Evolutionary conservation across 768 basidiomycete genomes (phyloP), one percentile per base, ranked within the genome.

Genomic region (Leccinum pellstonianum): DNA sequence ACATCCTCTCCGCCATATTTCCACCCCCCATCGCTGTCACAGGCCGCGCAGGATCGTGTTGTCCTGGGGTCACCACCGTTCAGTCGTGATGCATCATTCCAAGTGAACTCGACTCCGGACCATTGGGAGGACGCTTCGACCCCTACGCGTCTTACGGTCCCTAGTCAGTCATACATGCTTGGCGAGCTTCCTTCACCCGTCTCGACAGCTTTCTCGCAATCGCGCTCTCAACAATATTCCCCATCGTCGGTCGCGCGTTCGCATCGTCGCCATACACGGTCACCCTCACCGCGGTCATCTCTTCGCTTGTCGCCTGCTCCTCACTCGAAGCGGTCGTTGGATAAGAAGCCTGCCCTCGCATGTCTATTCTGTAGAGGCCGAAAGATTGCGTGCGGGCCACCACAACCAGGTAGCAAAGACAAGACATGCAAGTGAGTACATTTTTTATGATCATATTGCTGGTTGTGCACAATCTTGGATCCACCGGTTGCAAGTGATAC

Each of bases 301-400:
- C 55, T 54, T 3, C 59, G 60, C 51, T 10, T 69, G 60, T 73
- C 73, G 0, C 71, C 73, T 3, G 33, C 31, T 11, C 67, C 69
- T 2, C 68, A 66, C 25, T 7, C 53, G 0, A 73, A 72, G 49
- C 66, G 75, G 56, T 35, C 64, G 3, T 47, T 72, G 25, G 74
- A 77, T 55, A 84, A 83, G 75, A 87, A 86, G 62, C 86, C 86
- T 15, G 79, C 82, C 3, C 75, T 87, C 1, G 86, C 86, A 1
- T 87, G 86, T 62, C 73, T 85, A 6, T 87, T 87, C 66, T 87
- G 86, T 66, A 77, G 86, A 43, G 85, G 84, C 5, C 77, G 86
- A 46, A 87, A 87, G 73, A 88, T 88, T 53, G 86, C 86, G 9
- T 88, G 86, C 60, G 86, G 86, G 0, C 81, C 85, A 11, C 83